Conservation (phyloP, 2,329 filamentous ascomycete species). For the Talaromyces sp. region DNA sequence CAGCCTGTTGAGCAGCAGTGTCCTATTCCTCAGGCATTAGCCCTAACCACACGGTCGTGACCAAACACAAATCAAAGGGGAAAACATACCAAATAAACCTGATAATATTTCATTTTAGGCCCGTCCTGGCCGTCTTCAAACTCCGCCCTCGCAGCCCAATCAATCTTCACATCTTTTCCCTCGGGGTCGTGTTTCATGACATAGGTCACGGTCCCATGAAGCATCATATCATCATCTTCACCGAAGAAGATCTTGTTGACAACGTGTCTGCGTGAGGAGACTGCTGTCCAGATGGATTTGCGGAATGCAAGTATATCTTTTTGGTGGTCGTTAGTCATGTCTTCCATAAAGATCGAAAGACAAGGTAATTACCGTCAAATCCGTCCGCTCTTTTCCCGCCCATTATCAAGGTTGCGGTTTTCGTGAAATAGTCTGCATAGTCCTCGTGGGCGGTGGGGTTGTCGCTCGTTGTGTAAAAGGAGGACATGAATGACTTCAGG, state of each 20-base stretch:
- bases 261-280: constrained; percentile 32
- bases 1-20: constrained; percentile 19
- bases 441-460: constrained; percentile 33
- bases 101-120: constrained; percentile 39
- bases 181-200: constrained; percentile 27
- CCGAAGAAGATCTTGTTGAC: constrained; percentile 33
- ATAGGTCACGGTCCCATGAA: constrained; percentile 36
- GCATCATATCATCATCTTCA: constrained; percentile 35
- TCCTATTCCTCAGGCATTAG: constrained; percentile 13
- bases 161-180: constrained; percentile 33
- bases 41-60: not conserved
- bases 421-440: constrained; percentile 33
- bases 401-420: constrained; percentile 38
- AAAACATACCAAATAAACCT: constrained; percentile 38
- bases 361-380: constrained; percentile 25
- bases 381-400: constrained; percentile 35
- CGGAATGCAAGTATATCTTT: constrained; percentile 35
- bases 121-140: constrained; percentile 28
- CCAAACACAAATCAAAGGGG: not conserved
- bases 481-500: constrained; percentile 32
- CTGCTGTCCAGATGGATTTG: constrained; percentile 36
- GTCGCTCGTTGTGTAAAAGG: constrained; percentile 38
- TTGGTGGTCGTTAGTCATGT: not conserved
- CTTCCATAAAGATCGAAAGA: not conserved
- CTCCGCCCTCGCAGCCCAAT: constrained; percentile 37